Evolutionary conservation across 495 filamentous ascomycete genomes (phyloP).

Genomic region (Evansstolkia leycettana): DNA sequence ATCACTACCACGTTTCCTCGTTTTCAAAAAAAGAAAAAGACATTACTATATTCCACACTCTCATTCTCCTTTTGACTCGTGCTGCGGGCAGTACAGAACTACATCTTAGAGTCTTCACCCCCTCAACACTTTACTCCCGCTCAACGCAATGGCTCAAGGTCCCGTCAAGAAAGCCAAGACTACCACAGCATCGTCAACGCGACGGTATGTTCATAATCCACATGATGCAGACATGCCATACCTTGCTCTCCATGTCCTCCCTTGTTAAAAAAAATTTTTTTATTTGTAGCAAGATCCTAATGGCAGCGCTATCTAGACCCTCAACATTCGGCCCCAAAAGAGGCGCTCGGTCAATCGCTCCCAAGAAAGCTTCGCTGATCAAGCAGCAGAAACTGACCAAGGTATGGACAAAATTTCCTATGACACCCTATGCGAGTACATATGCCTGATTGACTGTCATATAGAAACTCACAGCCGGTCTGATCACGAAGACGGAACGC

Average conservation of each 20-base stretch:
- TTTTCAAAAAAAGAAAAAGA: too few relatives aligned
- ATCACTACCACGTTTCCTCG: slow-evolving; percentile 3
- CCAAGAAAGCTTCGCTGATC: slow-evolving; percentile 51
- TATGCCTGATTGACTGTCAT: neutral
- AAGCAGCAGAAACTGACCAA: slow-evolving; percentile 50
- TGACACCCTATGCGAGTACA: neutral
- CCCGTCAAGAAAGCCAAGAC: slow-evolving; percentile 25
- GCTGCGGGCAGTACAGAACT: neutral
- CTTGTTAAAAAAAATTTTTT: too few relatives aligned
- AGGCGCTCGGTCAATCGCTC: slow-evolving; percentile 50
- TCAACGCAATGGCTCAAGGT: slow-evolving; percentile 23
- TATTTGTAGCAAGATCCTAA: too few relatives aligned
- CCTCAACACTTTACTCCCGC: neutral
- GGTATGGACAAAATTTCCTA: slow-evolving; percentile 20
- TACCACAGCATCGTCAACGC: slow-evolving; percentile 8
- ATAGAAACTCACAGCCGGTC: slow-evolving; percentile 53
- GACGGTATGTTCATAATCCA: slow-evolving; percentile 15
- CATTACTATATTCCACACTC: too few relatives aligned
- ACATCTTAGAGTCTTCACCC: neutral
- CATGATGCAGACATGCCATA: too few relatives aligned
- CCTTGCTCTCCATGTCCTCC: too few relatives aligned
- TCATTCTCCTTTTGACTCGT: too few relatives aligned
- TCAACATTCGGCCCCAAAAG: slow-evolving; percentile 31
- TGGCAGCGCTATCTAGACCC: slow-evolving; percentile 6
- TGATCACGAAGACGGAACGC: slow-evolving; percentile 53